Base-by-base conservation (phyloP, 495 filamentous ascomycete genomes). In the Penicillium cosmopolitanum region DNA sequence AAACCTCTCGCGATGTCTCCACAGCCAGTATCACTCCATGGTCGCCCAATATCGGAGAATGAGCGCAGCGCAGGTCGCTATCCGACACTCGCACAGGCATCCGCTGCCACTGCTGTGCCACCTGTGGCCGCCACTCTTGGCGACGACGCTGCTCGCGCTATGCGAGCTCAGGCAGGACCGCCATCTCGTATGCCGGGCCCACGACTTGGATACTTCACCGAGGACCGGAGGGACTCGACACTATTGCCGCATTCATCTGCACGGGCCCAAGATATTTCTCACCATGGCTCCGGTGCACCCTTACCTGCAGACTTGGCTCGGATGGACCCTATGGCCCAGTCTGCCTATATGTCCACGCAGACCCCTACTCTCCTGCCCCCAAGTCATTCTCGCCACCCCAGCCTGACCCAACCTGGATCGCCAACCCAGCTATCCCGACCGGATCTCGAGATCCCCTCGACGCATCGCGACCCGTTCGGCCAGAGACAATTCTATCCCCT, bases 61-160 rank as follows among this genome's bases (percentile, higher is more conserved):
- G 77, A 80, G 13, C 74, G 76, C 6, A 68, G 62, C 25, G 28
- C 73, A 31, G 62, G 68, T 43, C 70, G 75, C 50, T 80, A 80
- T 51, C 75, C 72, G 25, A 71, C 74, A 1, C 70, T 81, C 28
- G 77, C 77, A 15, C 79, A 82, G 60, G 80, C 80, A 8, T 74
- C 73, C 47, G 64, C 63, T 57, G 72, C 71, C 18, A 67, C 74
- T 11, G 15, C 63, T 15, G 65, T 73, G 47, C 66, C 71, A 5
- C 48, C 73, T 7, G 59, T 47, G 34, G 62, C 66, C 9, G 51
- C 70, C 16, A 54, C 71, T 21, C 64, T 74, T 19, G 58, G 53
- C 25, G 77, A 80, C 4, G 76, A 79, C 19, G 50, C 56, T 11
- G 58, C 69, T 33, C 66, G 77, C 25, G 63, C 58, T 35, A 70